Conservation (phyloP, 768 basidiomycete species). For the Mycena galopus region DNA sequence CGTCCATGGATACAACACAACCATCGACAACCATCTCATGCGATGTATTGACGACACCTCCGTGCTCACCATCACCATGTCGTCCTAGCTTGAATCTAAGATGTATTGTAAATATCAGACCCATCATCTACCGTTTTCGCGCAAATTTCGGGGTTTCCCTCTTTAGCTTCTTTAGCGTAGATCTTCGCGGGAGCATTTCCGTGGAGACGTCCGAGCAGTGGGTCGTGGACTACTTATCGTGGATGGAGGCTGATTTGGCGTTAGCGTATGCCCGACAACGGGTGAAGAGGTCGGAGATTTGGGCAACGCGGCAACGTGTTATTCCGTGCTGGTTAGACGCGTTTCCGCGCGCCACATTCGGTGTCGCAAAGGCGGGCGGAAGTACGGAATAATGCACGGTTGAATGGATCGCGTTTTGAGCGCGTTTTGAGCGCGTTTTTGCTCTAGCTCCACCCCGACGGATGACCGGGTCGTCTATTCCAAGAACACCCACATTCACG, state of each 20-base stretch:
- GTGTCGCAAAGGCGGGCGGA: neutral
- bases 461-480: too few species aligned
- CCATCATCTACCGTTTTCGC: neutral
- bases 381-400: neutral
- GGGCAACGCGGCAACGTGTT: neutral
- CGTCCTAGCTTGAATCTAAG: neutral
- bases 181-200: slow-evolving; percentile 5
- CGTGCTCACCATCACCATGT: slow-evolving; percentile 5
- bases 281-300: slow-evolving; percentile 21
- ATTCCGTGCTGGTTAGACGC: neutral
- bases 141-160: neutral
- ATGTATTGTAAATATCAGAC: neutral
- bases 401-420: neutral
- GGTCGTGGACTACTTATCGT: neutral
- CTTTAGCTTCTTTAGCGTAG: neutral
- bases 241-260: neutral
- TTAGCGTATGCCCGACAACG: neutral
- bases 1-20: neutral
- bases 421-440: slow-evolving; percentile 5
- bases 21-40: neutral
- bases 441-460: too few species aligned
- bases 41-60: slow-evolving; percentile 9
- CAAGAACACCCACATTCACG: too few species aligned
- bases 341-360: slow-evolving; percentile 9
- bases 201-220: neutral